Percentiles rank a stretch among this genome's conserved stretches.
Conservation (phyloP, 2,329 filamentous ascomycete species). For the Byssochlamys sp. region DNA sequence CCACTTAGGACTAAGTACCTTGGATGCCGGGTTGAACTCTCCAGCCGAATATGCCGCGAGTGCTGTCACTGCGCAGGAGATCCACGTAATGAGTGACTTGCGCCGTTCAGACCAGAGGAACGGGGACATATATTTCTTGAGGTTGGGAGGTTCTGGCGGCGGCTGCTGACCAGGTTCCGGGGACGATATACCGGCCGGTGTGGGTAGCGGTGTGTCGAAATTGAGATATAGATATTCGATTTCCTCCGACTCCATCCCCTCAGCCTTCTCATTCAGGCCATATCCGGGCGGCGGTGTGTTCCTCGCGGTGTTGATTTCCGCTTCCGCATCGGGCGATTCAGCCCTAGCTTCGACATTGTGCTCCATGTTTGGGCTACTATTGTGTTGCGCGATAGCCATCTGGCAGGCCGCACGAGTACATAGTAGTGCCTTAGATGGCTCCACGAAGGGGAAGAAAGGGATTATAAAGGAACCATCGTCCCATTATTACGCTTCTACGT, state of each 20-base stretch:
- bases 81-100: slow-evolving; percentile 61
- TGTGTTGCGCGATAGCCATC: neutral
- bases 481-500: neutral
- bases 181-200: slow-evolving; percentile 24
- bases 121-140: slow-evolving; percentile 59
- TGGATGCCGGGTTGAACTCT: slow-evolving; percentile 62
- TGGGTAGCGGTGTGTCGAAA: slow-evolving; percentile 51
- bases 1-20: slow-evolving; percentile 58
- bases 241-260: slow-evolving; percentile 10
- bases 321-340: neutral
- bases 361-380: neutral
- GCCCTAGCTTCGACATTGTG: neutral
- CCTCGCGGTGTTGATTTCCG: neutral
- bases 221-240: slow-evolving; percentile 53
- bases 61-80: slow-evolving; percentile 67
- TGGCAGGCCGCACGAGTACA: neutral
- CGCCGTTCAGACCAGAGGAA: slow-evolving; percentile 60
- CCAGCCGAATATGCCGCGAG: slow-evolving; percentile 74
- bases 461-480: neutral
- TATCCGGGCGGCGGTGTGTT: neutral
- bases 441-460: neutral
- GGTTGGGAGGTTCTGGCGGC: slow-evolving; percentile 53
- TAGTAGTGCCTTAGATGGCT: neutral
- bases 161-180: slow-evolving; percentile 22
- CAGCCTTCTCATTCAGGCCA: neutral